Conservation (phyloP, 1,284 basidiomycete genomes). For the Malassezia restricta region DNA sequence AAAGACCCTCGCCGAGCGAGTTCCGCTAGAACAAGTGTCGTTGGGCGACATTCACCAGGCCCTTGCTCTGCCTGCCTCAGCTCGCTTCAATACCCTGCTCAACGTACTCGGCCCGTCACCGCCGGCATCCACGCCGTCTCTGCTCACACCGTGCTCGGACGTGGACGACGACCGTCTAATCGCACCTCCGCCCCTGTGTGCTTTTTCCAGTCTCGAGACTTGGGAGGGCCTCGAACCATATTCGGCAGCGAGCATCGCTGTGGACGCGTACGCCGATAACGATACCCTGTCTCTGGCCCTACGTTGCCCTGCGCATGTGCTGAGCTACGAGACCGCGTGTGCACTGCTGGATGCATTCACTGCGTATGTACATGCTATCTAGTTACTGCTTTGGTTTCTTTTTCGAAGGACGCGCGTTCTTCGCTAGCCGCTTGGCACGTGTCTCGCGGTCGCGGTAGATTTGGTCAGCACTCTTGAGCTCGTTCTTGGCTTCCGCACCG, state of each 20-base stretch:
- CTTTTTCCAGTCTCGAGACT: not conserved
- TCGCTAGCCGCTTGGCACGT: conserved; percentile 29
- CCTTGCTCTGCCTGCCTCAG: conserved; percentile 2
- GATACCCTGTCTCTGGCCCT: conserved; percentile 7
- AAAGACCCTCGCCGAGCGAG: conserved; percentile 9
- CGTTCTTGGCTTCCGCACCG: conserved; percentile 18
- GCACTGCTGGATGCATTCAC: not conserved
- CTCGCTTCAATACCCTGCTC: conserved; percentile 22
- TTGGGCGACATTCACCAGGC: conserved; percentile 18
- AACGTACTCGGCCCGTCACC: conserved; percentile 16
- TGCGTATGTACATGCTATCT: not conserved
- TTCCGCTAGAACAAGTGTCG: conserved; percentile 21
- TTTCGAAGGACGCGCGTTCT: conserved; percentile 35
- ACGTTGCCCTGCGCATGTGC: conserved; percentile 2
- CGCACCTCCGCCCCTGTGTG: not conserved
- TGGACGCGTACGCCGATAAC: conserved; percentile 5
- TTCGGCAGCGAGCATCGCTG: not conserved
- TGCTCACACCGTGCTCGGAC: not conserved
- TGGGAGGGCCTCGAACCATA: conserved; percentile 2
- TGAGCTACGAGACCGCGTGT: not conserved
- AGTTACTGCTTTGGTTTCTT: not conserved
- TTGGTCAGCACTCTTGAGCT: conserved; percentile 30
- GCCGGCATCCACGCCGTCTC: not conserved
- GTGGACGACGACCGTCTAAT: not conserved
- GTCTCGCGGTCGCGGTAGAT: conserved; percentile 33